Evolutionary conservation across 768 basidiomycete genomes (phyloP), one percentile per base, ranked within the genome.

Genomic region (Serendipita sp.): DNA sequence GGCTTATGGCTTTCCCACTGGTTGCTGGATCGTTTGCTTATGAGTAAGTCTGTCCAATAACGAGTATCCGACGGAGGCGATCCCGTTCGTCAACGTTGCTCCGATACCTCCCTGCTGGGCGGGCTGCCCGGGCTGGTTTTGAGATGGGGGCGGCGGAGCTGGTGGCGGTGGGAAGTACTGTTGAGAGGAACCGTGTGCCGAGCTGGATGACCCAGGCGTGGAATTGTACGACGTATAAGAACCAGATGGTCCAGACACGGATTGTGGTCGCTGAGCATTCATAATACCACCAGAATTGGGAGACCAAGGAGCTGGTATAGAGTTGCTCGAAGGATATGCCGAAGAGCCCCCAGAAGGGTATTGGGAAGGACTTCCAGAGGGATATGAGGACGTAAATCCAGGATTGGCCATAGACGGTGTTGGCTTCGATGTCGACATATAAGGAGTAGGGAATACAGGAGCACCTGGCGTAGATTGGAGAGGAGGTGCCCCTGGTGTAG

Each of bases 31-130:
- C 5, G 26, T 28, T n/a, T 50, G 45, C 45, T 50, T 50, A 30
- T 50, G 53, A 58, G 53, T 33, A 11, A 58, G 53, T 24, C 30
- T 58, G n/a, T 33, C 30, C 53, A 58, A 34, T n/a, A 58, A 31
- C 22, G 17, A 26, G 33, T 58, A 58, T n/a, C 53, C 53, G 24
- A 58, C 53, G 4, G 20, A n/a, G 11, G 53, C 53, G n/a, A 58
- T 58, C 26, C 33, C 33, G 20, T 24, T 58, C 33, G 53, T 58
- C 53, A 58, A 28, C n/a, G 20, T n/a, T 5, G 53, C 9, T 9
- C 24, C 17, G 11, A 58, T 24, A 33, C 33, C 17, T 9, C 30
- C 30, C 24, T n/a, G n/a, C 24, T 48, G 45, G n/a, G 45, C 20
- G 5, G n/a, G 45, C 38, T 38, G 38, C 7, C 45, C 28, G 7